Conservation (phyloP, 148 eudicot species). For the Pharnaceum exiguum region DNA sequence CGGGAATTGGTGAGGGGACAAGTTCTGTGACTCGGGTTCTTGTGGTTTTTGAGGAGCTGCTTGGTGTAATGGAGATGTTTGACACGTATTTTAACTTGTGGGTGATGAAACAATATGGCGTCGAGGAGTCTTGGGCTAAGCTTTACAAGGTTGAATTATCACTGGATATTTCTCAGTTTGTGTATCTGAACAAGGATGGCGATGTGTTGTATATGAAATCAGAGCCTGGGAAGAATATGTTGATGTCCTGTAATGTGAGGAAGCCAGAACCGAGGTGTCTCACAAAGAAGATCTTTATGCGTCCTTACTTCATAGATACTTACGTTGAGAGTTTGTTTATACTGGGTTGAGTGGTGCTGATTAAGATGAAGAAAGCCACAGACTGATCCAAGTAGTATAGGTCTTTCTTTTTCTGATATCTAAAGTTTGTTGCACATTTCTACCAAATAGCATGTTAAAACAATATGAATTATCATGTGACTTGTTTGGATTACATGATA, state of each 20-base stretch:
- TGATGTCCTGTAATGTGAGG: background rate
- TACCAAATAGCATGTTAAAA: no score
- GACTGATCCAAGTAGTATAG: no score
- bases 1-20: background rate
- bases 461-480: no score
- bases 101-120: background rate
- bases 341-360: no score
- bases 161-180: background rate
- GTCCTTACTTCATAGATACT: background rate
- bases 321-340: conserved; percentile 2
- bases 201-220: background rate
- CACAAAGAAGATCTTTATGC: background rate
- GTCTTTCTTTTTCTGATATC: no score
- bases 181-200: background rate
- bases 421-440: no score
- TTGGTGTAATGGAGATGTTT: background rate
- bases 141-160: background rate
- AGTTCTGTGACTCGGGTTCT: background rate
- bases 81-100: background rate
- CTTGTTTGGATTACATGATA: no score
- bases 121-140: background rate
- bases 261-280: background rate
- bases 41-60: background rate
- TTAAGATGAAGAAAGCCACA: no score
- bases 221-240: no score